Percentiles rank a stretch among this genome's conserved stretches.
These are phyloP conservation scores for Byssochlamys sp. DNA, from an alignment of 2,329 filamentous ascomycete genomes.

Conservation along the genomic window DNA sequence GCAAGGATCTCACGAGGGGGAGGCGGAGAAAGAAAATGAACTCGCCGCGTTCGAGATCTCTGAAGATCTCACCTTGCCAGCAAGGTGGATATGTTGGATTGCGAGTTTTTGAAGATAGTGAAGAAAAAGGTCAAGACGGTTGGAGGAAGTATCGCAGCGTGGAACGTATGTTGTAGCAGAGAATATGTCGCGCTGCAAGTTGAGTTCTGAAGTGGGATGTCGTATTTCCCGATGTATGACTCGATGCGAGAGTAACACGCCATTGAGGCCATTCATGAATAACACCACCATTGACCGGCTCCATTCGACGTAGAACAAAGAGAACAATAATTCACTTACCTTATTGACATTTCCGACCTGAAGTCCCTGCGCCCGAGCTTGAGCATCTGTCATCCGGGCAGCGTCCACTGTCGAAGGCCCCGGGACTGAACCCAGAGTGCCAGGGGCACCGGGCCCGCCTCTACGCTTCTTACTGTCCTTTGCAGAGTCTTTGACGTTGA, in stretches of 20 bases:
- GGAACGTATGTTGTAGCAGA: background rate
- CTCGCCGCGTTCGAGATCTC: background rate
- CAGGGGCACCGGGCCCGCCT: constrained; percentile 42
- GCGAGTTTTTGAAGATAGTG: background rate
- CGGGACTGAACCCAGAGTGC: constrained; percentile 22
- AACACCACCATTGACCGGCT: background rate
- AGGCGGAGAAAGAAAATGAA: background rate
- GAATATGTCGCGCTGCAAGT: background rate
- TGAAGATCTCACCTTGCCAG: background rate
- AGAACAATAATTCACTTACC: constrained; percentile 31
- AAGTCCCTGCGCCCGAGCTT: constrained; percentile 25
- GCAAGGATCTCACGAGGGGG: background rate
- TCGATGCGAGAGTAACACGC: background rate
- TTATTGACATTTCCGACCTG: constrained; percentile 42
- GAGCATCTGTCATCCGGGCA: constrained; percentile 23
- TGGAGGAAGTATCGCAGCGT: background rate
- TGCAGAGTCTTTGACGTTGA: constrained; percentile 70
- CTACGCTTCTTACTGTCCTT: constrained; percentile 88
- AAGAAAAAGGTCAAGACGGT: background rate
- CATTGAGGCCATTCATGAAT: background rate
- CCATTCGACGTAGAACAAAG: constrained; percentile 1
- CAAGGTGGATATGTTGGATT: background rate
- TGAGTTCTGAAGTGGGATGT: background rate
- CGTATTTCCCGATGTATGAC: background rate
- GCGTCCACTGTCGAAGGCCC: constrained; percentile 23